Conservation (phyloP, 129 eudicot genomes). For the Ambrosia trifida region DNA sequence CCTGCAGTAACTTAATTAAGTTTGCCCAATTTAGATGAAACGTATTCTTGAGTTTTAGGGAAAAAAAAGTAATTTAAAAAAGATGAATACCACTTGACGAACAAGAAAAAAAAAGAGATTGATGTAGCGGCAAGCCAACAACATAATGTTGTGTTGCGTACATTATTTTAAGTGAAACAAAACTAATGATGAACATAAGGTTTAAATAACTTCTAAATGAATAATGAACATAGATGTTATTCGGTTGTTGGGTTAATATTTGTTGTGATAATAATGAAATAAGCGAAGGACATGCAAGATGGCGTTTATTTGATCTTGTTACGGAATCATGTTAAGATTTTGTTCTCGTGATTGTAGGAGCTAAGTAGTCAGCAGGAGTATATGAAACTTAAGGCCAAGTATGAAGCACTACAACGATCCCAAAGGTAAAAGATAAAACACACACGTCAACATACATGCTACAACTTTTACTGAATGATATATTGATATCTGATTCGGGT, state of each 20-base stretch:
- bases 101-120: background rate
- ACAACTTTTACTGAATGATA: background rate
- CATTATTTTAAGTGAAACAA: background rate
- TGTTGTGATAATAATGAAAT: background rate
- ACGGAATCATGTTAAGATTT: background rate
- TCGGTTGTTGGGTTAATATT: background rate
- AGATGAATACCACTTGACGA: background rate
- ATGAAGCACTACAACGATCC: conserved; percentile 82
- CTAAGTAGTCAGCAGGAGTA: conserved; percentile 96
- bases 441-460: background rate
- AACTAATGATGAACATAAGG: background rate
- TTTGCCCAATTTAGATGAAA: background rate
- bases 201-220: background rate
- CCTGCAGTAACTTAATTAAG: no score
- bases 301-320: background rate
- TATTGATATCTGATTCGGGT: background rate
- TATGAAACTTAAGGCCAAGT: conserved; percentile 83
- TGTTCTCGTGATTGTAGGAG: conserved; percentile 50
- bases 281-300: background rate
- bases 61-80: background rate
- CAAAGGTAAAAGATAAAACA: conserved; percentile 50
- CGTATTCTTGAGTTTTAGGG: background rate
- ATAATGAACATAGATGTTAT: background rate
- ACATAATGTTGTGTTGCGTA: background rate
- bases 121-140: background rate